Conservation (phyloP, 306 rosid species). For the Begonia loranthoides region DNA sequence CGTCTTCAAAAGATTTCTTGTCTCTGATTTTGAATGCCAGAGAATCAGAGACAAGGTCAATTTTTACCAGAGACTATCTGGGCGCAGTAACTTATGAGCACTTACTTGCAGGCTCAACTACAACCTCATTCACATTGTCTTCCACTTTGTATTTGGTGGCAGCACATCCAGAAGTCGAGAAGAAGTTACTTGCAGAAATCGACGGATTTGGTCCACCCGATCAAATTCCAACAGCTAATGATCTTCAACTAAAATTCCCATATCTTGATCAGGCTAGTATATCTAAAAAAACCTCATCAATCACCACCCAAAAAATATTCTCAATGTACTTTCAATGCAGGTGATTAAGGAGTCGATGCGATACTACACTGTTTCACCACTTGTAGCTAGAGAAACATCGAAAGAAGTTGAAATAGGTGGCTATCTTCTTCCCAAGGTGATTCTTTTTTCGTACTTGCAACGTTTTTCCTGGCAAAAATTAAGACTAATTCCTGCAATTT, state of each 20-base stretch:
- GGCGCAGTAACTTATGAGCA: conserved; percentile 88
- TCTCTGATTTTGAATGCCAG: conserved; percentile 61
- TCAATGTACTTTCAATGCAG: conserved; percentile 23
- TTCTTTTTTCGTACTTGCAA: neutral
- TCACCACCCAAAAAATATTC: neutral
- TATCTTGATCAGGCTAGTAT: conserved; percentile 68
- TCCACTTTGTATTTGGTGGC: conserved; percentile 67
- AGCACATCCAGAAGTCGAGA: conserved; percentile 69
- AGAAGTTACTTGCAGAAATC: conserved; percentile 52
- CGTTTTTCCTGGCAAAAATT: too few relatives aligned
- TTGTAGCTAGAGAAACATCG: conserved; percentile 87
- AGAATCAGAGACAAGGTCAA: conserved; percentile 38
- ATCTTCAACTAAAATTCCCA: conserved; percentile 66
- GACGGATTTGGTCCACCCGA: conserved; percentile 50
- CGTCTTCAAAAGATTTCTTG: conserved; percentile 58
- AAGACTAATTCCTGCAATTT: neutral
- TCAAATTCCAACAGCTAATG: conserved; percentile 40
- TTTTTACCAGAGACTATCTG: conserved; percentile 56
- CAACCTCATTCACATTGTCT: conserved; percentile 72
- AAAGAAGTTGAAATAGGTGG: conserved; percentile 77
- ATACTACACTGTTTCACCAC: conserved; percentile 61
- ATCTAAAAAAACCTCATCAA: neutral
- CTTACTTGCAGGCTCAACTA: conserved; percentile 82
- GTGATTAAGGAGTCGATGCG: conserved; percentile 90
- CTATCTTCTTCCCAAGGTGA: conserved; percentile 84